A percentile compares a stretch with the other conserved stretches of the same genome.
These are phyloP conservation scores for Saturnispora silvae DNA, from an alignment of 805 yeast genomes.

Conservation along the genomic window DNA sequence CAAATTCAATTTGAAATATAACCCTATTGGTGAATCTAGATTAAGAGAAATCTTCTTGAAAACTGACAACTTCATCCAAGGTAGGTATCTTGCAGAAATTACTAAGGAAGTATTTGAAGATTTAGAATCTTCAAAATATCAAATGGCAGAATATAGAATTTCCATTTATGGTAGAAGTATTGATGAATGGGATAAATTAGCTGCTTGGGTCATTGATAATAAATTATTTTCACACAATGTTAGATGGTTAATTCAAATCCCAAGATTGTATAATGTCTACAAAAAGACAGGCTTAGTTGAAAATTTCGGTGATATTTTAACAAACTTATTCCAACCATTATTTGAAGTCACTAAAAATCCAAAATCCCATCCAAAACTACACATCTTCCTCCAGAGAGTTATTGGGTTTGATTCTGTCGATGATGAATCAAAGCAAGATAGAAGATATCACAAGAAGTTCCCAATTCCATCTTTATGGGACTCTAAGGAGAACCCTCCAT, in stretches of 20 bases:
- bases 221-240: slow-evolving; percentile 87
- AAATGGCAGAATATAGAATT: slow-evolving; percentile 93
- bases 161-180: slow-evolving; percentile 85
- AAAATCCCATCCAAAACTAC: slow-evolving; percentile 77
- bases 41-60: slow-evolving; percentile 90
- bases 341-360: slow-evolving; percentile 88
- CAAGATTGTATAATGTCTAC: slow-evolving; percentile 85
- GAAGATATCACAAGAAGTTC: slow-evolving; percentile 67
- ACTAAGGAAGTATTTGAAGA: slow-evolving; percentile 92
- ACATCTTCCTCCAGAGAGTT: slow-evolving; percentile 81
- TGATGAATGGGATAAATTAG: slow-evolving; percentile 93
- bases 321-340: slow-evolving; percentile 75
- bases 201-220: slow-evolving; percentile 91
- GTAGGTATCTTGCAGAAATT: slow-evolving; percentile 83
- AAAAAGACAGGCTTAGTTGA: slow-evolving; percentile 61
- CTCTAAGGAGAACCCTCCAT: slow-evolving; percentile 80
- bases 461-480: slow-evolving; percentile 87
- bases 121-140: slow-evolving; percentile 90
- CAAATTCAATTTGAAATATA: slow-evolving; percentile 92
- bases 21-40: slow-evolving; percentile 97
- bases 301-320: slow-evolving; percentile 65
- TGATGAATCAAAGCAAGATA: slow-evolving; percentile 90
- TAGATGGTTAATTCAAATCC: slow-evolving; percentile 94
- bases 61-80: slow-evolving; percentile 87
- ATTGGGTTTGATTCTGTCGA: slow-evolving; percentile 98